Conservation (phyloP, 169 alveolate species). For the Cystoisospora suis region DNA sequence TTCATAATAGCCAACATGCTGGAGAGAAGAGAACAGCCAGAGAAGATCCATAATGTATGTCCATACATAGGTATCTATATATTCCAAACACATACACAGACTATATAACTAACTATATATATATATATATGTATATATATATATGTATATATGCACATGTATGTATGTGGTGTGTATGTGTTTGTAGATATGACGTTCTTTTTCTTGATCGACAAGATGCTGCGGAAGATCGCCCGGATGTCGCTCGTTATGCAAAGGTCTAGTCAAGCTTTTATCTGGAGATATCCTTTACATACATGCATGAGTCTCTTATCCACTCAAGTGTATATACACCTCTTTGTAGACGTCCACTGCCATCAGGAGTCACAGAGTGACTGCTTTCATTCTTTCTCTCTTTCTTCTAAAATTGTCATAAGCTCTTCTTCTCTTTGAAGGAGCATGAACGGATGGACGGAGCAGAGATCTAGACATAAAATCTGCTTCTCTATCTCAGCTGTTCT, state of each 20-base stretch:
- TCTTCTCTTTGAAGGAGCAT: background rate
- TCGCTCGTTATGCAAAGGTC: conserved; percentile 45
- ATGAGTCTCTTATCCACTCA: background rate
- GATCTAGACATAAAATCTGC: too few relatives aligned
- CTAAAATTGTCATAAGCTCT: background rate
- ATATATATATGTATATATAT: background rate
- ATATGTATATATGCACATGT: background rate
- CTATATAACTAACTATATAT: background rate
- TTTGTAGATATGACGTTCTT: conserved; percentile 8
- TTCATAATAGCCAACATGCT: too few relatives aligned
- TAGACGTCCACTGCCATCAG: background rate
- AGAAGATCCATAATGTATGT: too few relatives aligned
- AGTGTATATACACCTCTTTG: background rate
- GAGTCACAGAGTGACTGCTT: background rate
- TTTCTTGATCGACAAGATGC: conserved; percentile 52
- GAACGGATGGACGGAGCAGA: too few relatives aligned
- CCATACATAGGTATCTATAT: too few relatives aligned
- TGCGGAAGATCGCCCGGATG: conserved; percentile 30
- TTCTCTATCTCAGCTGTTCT: background rate
- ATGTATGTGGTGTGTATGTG: background rate
- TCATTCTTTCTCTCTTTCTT: background rate
- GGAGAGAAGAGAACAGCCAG: too few relatives aligned
- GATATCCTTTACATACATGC: background rate
- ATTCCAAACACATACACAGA: too few relatives aligned
- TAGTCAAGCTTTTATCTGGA: background rate